These are phyloP conservation scores for Galerina sulciceps DNA, from an alignment of 768 basidiomycete species.

Conservation along the genomic window DNA sequence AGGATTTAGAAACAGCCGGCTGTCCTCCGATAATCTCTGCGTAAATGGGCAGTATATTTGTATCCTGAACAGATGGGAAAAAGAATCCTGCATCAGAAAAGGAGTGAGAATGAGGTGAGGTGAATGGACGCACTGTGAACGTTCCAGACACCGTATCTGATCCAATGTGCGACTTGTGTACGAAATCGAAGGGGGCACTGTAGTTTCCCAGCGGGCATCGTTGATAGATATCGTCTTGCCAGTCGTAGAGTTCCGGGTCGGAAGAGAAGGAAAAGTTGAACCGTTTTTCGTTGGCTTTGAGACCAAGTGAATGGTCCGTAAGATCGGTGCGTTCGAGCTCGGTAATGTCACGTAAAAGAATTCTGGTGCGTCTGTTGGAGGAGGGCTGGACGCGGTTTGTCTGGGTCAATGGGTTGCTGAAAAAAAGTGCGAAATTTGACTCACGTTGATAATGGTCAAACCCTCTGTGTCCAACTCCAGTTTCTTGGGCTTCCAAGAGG, in stretches of 20 bases:
- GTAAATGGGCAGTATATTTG: constrained; percentile 29
- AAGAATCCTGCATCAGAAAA: constrained; percentile 1
- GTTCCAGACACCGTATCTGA: constrained; percentile 31
- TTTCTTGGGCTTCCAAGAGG: constrained; percentile 26
- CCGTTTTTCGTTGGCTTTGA: constrained; percentile 35
- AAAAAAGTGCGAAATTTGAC: constrained; percentile 4
- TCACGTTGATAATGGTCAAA: constrained; percentile 27
- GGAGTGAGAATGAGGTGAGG: not conserved
- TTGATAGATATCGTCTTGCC: constrained; percentile 49
- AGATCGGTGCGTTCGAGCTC: constrained; percentile 43
- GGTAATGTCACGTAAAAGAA: constrained; percentile 37
- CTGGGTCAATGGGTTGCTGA: not conserved
- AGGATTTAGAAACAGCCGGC: constrained; percentile 6
- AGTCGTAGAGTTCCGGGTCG: constrained; percentile 47
- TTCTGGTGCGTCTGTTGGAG: constrained; percentile 26
- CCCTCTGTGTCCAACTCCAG: constrained; percentile 26
- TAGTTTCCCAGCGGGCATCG: constrained; percentile 40
- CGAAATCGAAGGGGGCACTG: constrained; percentile 40
- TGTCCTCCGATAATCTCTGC: constrained; percentile 29
- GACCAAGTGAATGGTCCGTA: constrained; percentile 37
- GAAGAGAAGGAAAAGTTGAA: constrained; percentile 41
- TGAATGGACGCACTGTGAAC: constrained; percentile 30
- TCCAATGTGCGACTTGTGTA: constrained; percentile 45
- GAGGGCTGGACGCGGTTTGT: constrained; percentile 16
- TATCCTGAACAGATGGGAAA: constrained; percentile 20